A percentile compares a stretch with the other conserved stretches of the same genome.
Conservation (phyloP, 1,139 yeast genomes). For the Yamadazyma diospyri region DNA sequence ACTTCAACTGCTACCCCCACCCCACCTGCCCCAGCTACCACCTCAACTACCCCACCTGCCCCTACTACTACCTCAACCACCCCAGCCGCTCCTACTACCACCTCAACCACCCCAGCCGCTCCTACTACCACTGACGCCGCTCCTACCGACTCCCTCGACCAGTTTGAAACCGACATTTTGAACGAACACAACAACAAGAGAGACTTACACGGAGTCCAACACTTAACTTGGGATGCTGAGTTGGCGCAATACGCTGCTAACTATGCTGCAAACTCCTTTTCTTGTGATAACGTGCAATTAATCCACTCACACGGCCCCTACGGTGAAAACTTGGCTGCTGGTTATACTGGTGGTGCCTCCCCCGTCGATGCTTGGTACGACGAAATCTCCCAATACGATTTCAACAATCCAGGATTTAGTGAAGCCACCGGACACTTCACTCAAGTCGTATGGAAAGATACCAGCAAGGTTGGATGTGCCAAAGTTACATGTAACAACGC, state of each 20-base stretch:
- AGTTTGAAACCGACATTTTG: slow-evolving; percentile 35
- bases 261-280: slow-evolving; percentile 40
- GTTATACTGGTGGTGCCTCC: slow-evolving; percentile 41
- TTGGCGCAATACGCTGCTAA: slow-evolving; percentile 47
- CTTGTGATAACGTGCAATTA: slow-evolving; percentile 52
- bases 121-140: slow-evolving; percentile 13
- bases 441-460: slow-evolving; percentile 62
- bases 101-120: slow-evolving; percentile 13
- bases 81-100: slow-evolving; percentile 13
- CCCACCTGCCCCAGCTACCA: slow-evolving; percentile 11
- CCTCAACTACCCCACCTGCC: slow-evolving; percentile 15
- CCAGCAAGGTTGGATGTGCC: slow-evolving; percentile 62
- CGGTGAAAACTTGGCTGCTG: slow-evolving; percentile 63
- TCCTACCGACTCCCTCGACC: slow-evolving; percentile 14
- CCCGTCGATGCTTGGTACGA: slow-evolving; percentile 67
- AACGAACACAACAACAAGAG: slow-evolving; percentile 51
- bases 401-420: slow-evolving; percentile 39
- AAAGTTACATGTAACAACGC: slow-evolving; percentile 45
- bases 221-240: slow-evolving; percentile 45
- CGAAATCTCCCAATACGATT: slow-evolving; percentile 54
- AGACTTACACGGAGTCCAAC: slow-evolving; percentile 49
- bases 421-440: slow-evolving; percentile 62
- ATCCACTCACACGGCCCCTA: slow-evolving; percentile 50
- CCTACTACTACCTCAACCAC: slow-evolving; percentile 10
- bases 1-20: slow-evolving; percentile 11